Percentiles rank a stretch among this genome's conserved stretches.
Conservation (phyloP, 2,329 filamentous ascomycete species). For the Tricladium varicosporioides region DNA sequence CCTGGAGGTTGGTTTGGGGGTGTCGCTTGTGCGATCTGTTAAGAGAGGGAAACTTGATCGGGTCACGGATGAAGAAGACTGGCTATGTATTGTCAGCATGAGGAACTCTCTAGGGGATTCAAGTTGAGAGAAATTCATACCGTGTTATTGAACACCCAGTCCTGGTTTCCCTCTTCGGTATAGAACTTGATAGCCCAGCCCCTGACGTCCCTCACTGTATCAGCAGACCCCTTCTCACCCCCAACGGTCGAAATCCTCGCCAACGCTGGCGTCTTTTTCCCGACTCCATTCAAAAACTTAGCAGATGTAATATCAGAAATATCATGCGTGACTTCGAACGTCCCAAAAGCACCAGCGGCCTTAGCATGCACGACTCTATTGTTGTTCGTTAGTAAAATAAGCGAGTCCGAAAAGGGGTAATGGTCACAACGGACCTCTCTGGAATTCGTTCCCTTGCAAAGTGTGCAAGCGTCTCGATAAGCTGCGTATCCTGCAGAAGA, state of each 20-base stretch:
- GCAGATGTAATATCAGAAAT: slow-evolving; percentile 54
- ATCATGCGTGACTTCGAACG: slow-evolving; percentile 61
- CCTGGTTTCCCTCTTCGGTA: slow-evolving; percentile 51
- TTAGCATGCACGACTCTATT: slow-evolving; percentile 61
- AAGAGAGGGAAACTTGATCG: slow-evolving; percentile 70
- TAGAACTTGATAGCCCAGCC: slow-evolving; percentile 51
- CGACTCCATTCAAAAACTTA: slow-evolving; percentile 50
- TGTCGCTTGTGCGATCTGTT: slow-evolving; percentile 76
- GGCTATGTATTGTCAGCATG: slow-evolving; percentile 39
- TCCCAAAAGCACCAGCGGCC: slow-evolving; percentile 40
- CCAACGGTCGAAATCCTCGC: slow-evolving; percentile 47
- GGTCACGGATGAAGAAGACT: slow-evolving; percentile 73
- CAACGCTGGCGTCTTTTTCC: slow-evolving; percentile 51
- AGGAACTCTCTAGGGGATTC: neutral
- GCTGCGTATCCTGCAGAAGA: slow-evolving; percentile 61
- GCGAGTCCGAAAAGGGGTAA: slow-evolving; percentile 4
- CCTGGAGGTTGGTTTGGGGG: slow-evolving; percentile 66
- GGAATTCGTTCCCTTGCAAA: slow-evolving; percentile 50
- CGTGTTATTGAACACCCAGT: slow-evolving; percentile 45
- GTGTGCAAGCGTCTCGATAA: slow-evolving; percentile 59
- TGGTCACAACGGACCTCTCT: slow-evolving; percentile 32
- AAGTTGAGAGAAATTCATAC: slow-evolving; percentile 3
- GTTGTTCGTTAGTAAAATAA: neutral
- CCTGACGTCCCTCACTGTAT: slow-evolving; percentile 47
- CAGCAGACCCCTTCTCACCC: slow-evolving; percentile 44